Base-by-base conservation (phyloP, 2,329 filamentous ascomycete genomes). In the Teratosphaeria viscida region DNA sequence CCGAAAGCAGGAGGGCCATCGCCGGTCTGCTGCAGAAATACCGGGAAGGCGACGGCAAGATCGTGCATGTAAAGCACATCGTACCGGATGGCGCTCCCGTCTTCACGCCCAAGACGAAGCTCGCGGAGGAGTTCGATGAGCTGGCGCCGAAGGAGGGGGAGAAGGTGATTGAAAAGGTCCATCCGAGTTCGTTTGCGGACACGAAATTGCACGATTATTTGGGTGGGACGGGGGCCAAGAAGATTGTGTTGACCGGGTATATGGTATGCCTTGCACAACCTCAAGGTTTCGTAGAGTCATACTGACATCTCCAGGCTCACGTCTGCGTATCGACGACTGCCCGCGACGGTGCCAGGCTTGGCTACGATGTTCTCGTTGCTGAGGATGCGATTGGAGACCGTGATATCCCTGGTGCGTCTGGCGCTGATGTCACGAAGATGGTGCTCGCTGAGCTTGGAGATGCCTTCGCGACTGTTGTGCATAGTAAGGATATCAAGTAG, bases 381-480 rank as follows among this genome's bases (percentile, higher is more conserved):
- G 76, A 81, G 65, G 86, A 87, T 68, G 84, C 78, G 0, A 80
- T 89, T 43, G 85, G 86, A 0, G 85, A 88, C 70, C 72, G 86
- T 8, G 79, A 87, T 68, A 86, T 88, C 53, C 85, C 85, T 0
- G 85, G 85, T 0, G 81, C 79, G 0, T 74, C 75, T 5, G 84
- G 81, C 0, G 77, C 79, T 11, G 78, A 85, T 59, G 67, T 87
- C 26, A 79, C 75, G 8, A 75, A 75, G 70, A 78, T 81, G 61
- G 77, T 76, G 2, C 71, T 88, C 64, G 75, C 77, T 5, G 85
- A 88, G 71, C 72, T 88, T 68, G 82, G 67, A 0, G 85, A 88
- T 77, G 80, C 77, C 1, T 86, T 87, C 71, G 85, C 77, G 0
- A 87, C 83, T 0, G 75, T 87, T 6, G 74, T 87, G 0, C 73